Evolutionary conservation across 2,329 filamentous ascomycete genomes (phyloP).

Genomic region (Blumeriella jaapii): DNA sequence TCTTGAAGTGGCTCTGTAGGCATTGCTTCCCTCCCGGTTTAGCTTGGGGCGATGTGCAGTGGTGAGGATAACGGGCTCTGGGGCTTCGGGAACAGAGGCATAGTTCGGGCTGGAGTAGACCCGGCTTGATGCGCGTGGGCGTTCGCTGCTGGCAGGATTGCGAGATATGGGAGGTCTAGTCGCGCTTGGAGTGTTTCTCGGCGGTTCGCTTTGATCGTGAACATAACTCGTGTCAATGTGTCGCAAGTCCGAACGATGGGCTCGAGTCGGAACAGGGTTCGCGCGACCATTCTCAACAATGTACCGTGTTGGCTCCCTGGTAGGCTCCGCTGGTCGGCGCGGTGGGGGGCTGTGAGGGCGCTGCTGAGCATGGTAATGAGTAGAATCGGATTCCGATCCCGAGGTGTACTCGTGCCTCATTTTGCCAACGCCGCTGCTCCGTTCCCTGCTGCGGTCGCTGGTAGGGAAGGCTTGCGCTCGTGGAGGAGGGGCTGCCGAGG

Average conservation of each 20-base stretch:
- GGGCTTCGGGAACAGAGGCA: conserved; percentile 1
- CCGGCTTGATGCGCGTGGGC: conserved; percentile 2
- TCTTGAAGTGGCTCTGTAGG: conserved; percentile 5
- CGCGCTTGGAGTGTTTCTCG: conserved; percentile 5
- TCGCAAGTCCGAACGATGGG: conserved; percentile 8
- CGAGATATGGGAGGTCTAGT: conserved; percentile 7
- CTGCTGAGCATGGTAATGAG: conserved; percentile 7
- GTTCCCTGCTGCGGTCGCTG: conserved; percentile 13
- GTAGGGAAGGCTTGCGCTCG: conserved; percentile 22
- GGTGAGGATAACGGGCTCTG: conserved; percentile 5
- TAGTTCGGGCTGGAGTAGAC: conserved; percentile 3
- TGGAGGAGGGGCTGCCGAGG: conserved; percentile 18
- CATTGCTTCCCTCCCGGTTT: conserved; percentile 4
- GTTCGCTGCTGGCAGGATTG: conserved; percentile 7
- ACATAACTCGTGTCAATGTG: conserved; percentile 5
- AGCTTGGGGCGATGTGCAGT: conserved; percentile 9
- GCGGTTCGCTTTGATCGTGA: conserved; percentile 8
- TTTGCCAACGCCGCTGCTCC: conserved; percentile 13
- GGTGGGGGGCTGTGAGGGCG: conserved; percentile 15
- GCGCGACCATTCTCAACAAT: conserved; percentile 17
- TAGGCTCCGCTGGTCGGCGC: conserved; percentile 10
- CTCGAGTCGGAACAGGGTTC: conserved; percentile 10
- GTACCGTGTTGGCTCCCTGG: conserved; percentile 20
- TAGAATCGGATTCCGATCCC: conserved; percentile 16
- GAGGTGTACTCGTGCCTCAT: conserved; percentile 15